Percentiles rank a stretch among this genome's conserved stretches.
These are phyloP conservation scores for Endothia cerciana DNA, from an alignment of 2,329 filamentous ascomycete genomes.

Conservation along the genomic window DNA sequence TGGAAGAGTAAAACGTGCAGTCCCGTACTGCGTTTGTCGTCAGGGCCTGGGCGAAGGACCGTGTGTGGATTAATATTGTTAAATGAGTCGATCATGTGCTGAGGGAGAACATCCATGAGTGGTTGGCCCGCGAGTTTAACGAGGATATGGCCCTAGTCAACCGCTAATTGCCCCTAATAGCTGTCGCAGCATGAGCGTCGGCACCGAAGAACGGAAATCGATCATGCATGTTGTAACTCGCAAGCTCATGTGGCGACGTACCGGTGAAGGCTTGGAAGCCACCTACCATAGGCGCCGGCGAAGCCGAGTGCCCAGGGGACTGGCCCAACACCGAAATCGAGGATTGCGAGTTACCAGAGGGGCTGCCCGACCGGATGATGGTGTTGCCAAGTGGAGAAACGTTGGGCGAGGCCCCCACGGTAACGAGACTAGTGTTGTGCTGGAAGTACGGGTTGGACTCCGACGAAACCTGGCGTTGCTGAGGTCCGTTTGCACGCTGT, in stretches of 20 bases:
- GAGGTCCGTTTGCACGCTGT: constrained; percentile 42
- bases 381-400: constrained; percentile 40
- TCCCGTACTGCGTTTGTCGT: background rate
- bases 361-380: constrained; percentile 37
- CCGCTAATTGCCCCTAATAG: constrained; percentile 45
- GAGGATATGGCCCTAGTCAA: constrained; percentile 21
- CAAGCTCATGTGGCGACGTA: constrained; percentile 48
- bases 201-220: constrained; percentile 53
- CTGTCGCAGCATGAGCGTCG: constrained; percentile 54
- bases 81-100: background rate
- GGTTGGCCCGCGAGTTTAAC: constrained; percentile 6
- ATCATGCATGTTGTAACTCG: constrained; percentile 46
- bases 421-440: constrained; percentile 34
- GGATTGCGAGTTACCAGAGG: constrained; percentile 34
- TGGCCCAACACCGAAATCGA: constrained; percentile 36
- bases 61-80: background rate
- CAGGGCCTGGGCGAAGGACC: background rate
- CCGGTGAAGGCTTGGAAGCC: constrained; percentile 51
- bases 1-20: background rate
- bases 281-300: constrained; percentile 50
- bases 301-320: constrained; percentile 44
- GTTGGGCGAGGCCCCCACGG: constrained; percentile 40
- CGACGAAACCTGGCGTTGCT: constrained; percentile 48
- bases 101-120: background rate
- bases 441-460: constrained; percentile 43